Percentiles rank a stretch among this genome's conserved stretches.
Conservation (phyloP, 108 stramenopile genomes). For the Pseudonitzschia multiseries region DNA sequence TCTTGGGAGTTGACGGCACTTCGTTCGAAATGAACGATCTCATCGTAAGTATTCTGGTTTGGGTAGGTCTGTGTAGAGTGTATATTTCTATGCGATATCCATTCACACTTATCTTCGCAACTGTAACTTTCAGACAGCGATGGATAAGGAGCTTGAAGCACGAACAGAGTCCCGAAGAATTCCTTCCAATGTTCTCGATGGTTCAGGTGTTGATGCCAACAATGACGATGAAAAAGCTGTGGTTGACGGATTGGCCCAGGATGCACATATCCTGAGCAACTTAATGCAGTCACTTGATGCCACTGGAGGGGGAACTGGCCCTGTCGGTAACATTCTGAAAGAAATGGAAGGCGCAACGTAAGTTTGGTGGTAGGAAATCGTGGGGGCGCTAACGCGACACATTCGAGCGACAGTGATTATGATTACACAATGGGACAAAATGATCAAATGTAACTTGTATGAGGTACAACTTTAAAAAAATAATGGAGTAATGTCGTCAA, state of each 20-base stretch:
- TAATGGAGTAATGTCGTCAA: too few relatives aligned
- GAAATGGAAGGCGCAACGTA: constrained; percentile 47
- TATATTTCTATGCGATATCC: background rate
- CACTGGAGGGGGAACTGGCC: constrained; percentile 51
- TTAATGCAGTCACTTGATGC: constrained; percentile 66
- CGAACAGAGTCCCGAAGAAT: constrained; percentile 22
- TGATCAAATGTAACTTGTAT: too few relatives aligned
- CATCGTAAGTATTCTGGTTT: constrained; percentile 23
- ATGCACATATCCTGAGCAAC: constrained; percentile 52
- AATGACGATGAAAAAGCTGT: constrained; percentile 12
- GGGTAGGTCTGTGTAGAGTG: too few relatives aligned
- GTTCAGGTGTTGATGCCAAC: background rate
- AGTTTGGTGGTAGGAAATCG: too few relatives aligned
- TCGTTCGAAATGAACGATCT: constrained; percentile 22
- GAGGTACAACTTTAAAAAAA: too few relatives aligned
- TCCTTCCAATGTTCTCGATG: background rate
- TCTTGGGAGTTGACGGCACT: background rate
- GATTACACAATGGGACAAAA: too few relatives aligned
- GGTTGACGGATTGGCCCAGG: constrained; percentile 30
- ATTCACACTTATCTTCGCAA: background rate
- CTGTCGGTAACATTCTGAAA: constrained; percentile 61
- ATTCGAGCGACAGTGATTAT: background rate
- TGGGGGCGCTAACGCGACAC: background rate
- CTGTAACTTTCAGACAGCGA: constrained; percentile 31
- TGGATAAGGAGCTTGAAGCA: constrained; percentile 45